Evolutionary conservation across 148 eudicot genomes (phyloP), one percentile per base, ranked within the genome.

Genomic region (Persicaria maculosa): DNA sequence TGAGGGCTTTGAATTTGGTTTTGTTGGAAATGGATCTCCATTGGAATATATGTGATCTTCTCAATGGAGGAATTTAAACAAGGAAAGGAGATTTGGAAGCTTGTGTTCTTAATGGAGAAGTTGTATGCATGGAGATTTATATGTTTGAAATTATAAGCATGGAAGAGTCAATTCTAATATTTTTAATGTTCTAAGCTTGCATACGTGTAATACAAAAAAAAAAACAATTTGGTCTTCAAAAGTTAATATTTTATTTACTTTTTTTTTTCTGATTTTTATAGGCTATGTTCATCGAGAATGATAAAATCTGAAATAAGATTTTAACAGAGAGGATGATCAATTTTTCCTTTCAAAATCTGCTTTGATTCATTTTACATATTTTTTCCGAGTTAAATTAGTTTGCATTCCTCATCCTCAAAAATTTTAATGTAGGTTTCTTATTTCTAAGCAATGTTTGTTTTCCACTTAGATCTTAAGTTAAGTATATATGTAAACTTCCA

Each of bases 1-100:
- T 65, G 45, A 71, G 73, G 52, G 72, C 31, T 46, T 20, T 70
- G 19, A 44, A 17, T 7, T 44, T 69, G 72, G 48, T 47, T n/a
- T 19, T 67, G 78, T 71, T 81, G 82, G 82, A 82, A 82, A 10
- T 82, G 80, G 62, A 74, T 53, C 68, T 86, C 88, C 84, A 80
- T 84, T 58, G 43, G 44, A 58, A 16, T 59, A 16, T 4, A 6
- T 11, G 68, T 45, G 72, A 31, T 31, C 40, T 31, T 31, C 40
- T 31, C 40, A 31, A 31, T 31, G 40, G 40, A 31, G 40, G 40
- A 31, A 3, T 31, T 31, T 31, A 31, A 31, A 31, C 40, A 59
- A 50, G 10, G 5, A 5, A 31, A 53, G 54, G 65, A 7, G 10
- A 10, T 19, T 19, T 71, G 61, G 45, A 17, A 14, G 50, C 7